A percentile compares a stretch with the other conserved stretches of the same genome.
phyloP scores from a whole-genome alignment of 257 asterid species.

The Jacaranda mimosifolia region DNA sequence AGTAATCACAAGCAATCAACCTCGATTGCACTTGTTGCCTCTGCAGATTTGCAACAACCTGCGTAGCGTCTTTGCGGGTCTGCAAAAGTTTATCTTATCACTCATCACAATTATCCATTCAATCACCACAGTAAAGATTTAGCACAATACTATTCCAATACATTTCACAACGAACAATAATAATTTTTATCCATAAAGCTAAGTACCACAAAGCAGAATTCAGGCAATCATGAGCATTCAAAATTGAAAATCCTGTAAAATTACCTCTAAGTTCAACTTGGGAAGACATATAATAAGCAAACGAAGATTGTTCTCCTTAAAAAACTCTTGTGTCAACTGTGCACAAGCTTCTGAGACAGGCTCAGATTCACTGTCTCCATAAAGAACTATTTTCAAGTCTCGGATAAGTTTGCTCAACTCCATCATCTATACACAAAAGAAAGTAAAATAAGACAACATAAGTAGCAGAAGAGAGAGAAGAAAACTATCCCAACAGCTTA shows the following conservation, averaged over 20 bases:
- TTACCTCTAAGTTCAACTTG: slow-evolving; percentile 69
- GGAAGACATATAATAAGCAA: slow-evolving; percentile 69
- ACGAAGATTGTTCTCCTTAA: slow-evolving; percentile 72
- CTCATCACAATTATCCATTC: slow-evolving; percentile 21
- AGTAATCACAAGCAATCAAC: slow-evolving; percentile 79
- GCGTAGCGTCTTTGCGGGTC: slow-evolving; percentile 85
- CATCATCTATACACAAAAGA: slow-evolving; percentile 50
- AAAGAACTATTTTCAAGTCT: slow-evolving; percentile 67
- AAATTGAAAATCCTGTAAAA: slow-evolving; percentile 12
- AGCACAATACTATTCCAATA: not conserved
- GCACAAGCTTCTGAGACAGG: slow-evolving; percentile 78
- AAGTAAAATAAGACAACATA: not conserved
- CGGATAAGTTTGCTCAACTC: slow-evolving; percentile 68
- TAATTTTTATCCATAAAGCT: not conserved
- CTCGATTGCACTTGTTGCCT: slow-evolving; percentile 85
- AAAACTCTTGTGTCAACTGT: slow-evolving; percentile 79
- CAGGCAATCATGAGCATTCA: not conserved
- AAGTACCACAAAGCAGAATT: not conserved
- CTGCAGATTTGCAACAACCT: slow-evolving; percentile 83
- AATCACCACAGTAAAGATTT: not conserved
- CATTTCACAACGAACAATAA: not conserved
- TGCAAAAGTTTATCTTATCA: slow-evolving; percentile 41
- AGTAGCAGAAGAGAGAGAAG: not conserved
- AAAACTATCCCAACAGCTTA: not conserved
- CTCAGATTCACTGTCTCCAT: slow-evolving; percentile 77